These are phyloP conservation scores for Rhynchospora pubera DNA, from an alignment of 176 grass and related monocot species.

Conservation along the genomic window DNA sequence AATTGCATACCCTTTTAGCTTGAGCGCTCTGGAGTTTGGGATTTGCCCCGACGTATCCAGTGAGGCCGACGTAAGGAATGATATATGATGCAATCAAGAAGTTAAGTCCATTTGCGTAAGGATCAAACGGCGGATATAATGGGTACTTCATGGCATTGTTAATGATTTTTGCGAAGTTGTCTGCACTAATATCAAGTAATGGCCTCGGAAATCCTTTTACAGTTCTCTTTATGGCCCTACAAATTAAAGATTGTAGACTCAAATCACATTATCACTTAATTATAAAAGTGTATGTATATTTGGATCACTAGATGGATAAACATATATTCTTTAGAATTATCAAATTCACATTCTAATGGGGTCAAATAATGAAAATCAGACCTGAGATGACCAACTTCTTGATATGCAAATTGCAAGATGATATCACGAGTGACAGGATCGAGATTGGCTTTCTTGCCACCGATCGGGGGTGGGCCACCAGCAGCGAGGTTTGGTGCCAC, in stretches of 20 bases:
- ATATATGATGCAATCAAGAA: constrained; percentile 71
- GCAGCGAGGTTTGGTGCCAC: constrained; percentile 49
- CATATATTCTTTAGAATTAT: too few relatives aligned
- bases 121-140: constrained; percentile 70
- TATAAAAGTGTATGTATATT: too few relatives aligned
- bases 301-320: too few relatives aligned
- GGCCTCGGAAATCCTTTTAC: constrained; percentile 64
- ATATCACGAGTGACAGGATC: constrained; percentile 38
- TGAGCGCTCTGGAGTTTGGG: constrained; percentile 53
- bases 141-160: constrained; percentile 39
- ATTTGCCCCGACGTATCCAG: constrained; percentile 66
- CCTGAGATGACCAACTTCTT: constrained; percentile 84
- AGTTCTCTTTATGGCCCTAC: constrained; percentile 49
- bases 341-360: too few relatives aligned
- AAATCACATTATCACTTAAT: background rate
- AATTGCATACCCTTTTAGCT: constrained; percentile 45
- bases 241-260: background rate
- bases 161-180: constrained; percentile 61
- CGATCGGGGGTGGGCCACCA: constrained; percentile 54
- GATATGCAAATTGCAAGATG: constrained; percentile 67
- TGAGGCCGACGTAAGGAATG: constrained; percentile 75
- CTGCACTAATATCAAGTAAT: constrained; percentile 49
- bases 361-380: background rate
- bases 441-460: constrained; percentile 44
- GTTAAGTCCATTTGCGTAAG: constrained; percentile 62